Conservation (phyloP, 495 filamentous ascomycete species). For the Penicillium cinerascens region DNA sequence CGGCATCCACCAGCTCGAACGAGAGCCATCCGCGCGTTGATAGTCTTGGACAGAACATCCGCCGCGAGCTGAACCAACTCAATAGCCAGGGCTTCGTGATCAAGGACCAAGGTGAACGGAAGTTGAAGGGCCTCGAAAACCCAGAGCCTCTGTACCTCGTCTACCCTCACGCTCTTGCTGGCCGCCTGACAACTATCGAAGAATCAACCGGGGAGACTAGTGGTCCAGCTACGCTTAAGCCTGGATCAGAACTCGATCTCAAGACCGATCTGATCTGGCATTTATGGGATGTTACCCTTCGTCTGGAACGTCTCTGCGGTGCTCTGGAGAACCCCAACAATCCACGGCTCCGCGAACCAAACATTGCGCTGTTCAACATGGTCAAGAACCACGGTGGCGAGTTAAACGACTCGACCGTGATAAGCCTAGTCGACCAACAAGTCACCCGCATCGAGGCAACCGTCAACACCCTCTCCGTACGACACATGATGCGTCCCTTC, state of each 20-base stretch:
- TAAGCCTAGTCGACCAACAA: constrained; percentile 89
- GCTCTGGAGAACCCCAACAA: constrained; percentile 65
- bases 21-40: constrained; percentile 64
- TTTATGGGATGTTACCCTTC: constrained; percentile 83
- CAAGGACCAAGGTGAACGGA: constrained; percentile 89
- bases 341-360: constrained; percentile 62
- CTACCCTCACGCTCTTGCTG: constrained; percentile 84
- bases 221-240: constrained; percentile 38
- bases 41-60: constrained; percentile 59
- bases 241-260: constrained; percentile 60
- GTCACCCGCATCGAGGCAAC: constrained; percentile 87
- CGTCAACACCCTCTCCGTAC: constrained; percentile 60
- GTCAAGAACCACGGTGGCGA: constrained; percentile 83
- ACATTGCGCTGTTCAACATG: constrained; percentile 74
- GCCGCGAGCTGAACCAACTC: constrained; percentile 80
- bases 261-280: constrained; percentile 82
- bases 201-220: constrained; percentile 32
- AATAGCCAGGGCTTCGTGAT: constrained; percentile 93
- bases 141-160: constrained; percentile 92
- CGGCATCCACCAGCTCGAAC: constrained; percentile 63
- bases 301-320: constrained; percentile 89
- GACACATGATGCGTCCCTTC: constrained; percentile 60
- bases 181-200: constrained; percentile 65
- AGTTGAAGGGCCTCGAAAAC: constrained; percentile 95
- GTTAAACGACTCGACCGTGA: constrained; percentile 77